These are phyloP conservation scores for Penicillium argentinense DNA, from an alignment of 495 filamentous ascomycete genomes.

Conservation along the genomic window DNA sequence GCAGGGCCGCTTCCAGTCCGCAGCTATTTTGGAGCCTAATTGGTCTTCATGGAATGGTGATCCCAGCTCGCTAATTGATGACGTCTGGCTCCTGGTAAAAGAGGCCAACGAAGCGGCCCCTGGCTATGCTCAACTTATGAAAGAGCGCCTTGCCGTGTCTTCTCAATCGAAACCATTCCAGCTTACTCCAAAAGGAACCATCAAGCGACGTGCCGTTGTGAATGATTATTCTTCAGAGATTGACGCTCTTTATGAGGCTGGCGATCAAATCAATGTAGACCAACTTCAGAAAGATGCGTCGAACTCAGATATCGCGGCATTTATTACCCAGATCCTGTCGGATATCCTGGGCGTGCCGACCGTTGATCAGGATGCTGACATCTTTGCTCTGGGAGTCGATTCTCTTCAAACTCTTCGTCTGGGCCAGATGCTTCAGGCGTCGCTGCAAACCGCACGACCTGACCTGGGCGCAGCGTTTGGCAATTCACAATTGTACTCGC, in stretches of 20 bases:
- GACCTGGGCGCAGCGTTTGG: constrained; percentile 2
- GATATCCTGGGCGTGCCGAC: background rate
- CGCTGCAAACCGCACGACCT: constrained; percentile 4
- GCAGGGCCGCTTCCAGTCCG: constrained; percentile 5
- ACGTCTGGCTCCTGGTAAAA: constrained; percentile 50
- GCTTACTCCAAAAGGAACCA: constrained; percentile 51
- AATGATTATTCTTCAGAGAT: constrained; percentile 52
- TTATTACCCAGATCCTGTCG: constrained; percentile 3
- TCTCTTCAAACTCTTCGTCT: constrained; percentile 16
- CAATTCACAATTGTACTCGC: constrained; percentile 12
- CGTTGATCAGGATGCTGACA: constrained; percentile 6
- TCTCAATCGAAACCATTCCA: constrained; percentile 48
- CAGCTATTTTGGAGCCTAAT: constrained; percentile 9
- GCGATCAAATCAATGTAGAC: constrained; percentile 3
- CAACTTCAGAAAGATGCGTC: constrained; percentile 7
- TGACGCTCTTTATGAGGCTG: constrained; percentile 39
- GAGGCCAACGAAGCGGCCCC: constrained; percentile 12
- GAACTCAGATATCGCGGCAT: background rate
- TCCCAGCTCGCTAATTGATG: constrained; percentile 56
- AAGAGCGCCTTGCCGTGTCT: constrained; percentile 25
- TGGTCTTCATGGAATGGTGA: constrained; percentile 24
- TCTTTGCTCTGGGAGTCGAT: constrained; percentile 16
- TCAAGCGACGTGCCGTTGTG: constrained; percentile 45
- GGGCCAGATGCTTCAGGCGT: constrained; percentile 5
- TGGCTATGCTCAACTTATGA: constrained; percentile 9